Evolutionary conservation across 257 asterid genomes (phyloP).

Genomic region (Avicennia marina): DNA sequence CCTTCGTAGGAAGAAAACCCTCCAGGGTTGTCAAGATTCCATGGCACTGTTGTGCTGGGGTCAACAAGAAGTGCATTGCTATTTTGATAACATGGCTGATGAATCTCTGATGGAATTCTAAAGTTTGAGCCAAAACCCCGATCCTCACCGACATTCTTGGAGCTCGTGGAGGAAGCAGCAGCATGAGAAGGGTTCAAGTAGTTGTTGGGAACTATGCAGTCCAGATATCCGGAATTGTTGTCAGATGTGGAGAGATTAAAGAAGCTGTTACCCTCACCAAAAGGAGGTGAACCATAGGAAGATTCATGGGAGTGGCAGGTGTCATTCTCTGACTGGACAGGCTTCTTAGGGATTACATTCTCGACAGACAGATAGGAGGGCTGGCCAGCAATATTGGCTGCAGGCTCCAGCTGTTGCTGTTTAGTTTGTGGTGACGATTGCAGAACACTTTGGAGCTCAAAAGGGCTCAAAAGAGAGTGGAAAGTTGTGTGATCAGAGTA

Average conservation of each 20-base stretch:
- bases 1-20: conserved; percentile 13
- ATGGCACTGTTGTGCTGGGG: conserved; percentile 18
- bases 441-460: conserved; percentile 29
- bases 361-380: no score
- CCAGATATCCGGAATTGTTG: conserved; percentile 75
- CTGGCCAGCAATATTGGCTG: neutral
- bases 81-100: no score
- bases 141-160: conserved; percentile 6
- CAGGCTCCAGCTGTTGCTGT: neutral
- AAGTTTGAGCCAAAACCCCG: conserved; percentile 6
- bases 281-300: no score
- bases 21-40: conserved; percentile 18
- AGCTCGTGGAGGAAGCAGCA: neutral
- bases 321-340: conserved; percentile 22
- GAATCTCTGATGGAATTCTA: conserved; percentile 16
- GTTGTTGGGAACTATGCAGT: conserved; percentile 76
- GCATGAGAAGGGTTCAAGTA: conserved; percentile 69
- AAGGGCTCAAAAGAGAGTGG: conserved; percentile 41
- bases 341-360: neutral
- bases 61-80: conserved; percentile 8
- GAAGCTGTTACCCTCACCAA: conserved; percentile 21
- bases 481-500: conserved; percentile 46
- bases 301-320: conserved; percentile 21
- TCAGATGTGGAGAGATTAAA: conserved; percentile 30
- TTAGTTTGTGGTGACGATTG: conserved; percentile 20